These are phyloP conservation scores for Alternaria ventricosa DNA, from an alignment of 2,329 filamentous ascomycete species.

Conservation along the genomic window DNA sequence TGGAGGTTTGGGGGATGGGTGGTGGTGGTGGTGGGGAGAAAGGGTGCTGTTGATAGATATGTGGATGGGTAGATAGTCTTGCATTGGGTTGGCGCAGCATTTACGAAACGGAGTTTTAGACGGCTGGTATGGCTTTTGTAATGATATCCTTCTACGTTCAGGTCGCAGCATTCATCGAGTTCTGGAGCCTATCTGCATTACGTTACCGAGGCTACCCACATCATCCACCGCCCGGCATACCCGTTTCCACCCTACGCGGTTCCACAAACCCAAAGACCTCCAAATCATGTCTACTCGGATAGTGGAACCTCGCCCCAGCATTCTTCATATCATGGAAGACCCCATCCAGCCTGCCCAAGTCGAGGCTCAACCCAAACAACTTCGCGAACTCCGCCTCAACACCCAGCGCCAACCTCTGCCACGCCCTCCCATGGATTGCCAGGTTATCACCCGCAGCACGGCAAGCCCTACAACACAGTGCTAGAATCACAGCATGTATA, in stretches of 20 bases:
- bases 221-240: too few species aligned
- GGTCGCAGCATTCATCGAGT: background rate
- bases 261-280: background rate
- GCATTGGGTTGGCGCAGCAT: background rate
- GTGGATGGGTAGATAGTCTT: background rate
- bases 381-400: background rate
- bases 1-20: conserved; percentile 16
- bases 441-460: background rate
- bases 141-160: background rate
- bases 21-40: background rate
- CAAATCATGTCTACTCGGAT: background rate
- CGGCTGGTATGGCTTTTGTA: background rate
- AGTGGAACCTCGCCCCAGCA: fast-evolving
- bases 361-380: background rate
- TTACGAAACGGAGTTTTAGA: background rate
- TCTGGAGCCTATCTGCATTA: background rate
- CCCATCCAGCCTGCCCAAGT: background rate
- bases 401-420: background rate
- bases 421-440: background rate
- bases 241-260: background rate
- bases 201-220: too few species aligned
- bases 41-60: background rate
- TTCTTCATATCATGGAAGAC: background rate
- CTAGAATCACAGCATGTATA: background rate
- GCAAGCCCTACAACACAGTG: background rate